Evolutionary conservation across 345 rosid genomes (phyloP).

Genomic region (Carallia pectinifolia): DNA sequence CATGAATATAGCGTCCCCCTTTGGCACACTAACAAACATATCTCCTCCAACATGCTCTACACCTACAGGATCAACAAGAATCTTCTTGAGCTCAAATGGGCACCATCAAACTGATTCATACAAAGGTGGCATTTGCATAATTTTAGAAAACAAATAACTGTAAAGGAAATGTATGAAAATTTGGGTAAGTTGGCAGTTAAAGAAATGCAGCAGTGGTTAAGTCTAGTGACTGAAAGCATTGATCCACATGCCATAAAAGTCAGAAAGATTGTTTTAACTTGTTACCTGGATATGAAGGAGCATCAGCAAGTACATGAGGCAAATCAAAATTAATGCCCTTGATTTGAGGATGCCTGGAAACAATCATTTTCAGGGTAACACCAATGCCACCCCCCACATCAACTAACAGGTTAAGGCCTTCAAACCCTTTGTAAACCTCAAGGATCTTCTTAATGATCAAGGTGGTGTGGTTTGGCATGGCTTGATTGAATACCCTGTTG

Average conservation of each 20-base stretch:
- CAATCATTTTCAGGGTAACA: conserved; percentile 25
- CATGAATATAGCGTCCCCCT: conserved; percentile 37
- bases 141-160: too few species aligned
- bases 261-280: too few species aligned
- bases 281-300: conserved; percentile 36
- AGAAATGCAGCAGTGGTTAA: too few species aligned
- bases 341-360: conserved; percentile 31
- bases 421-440: conserved; percentile 34
- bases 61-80: conserved; percentile 5
- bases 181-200: too few species aligned
- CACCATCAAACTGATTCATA: too few species aligned
- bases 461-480: conserved; percentile 29
- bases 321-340: conserved; percentile 40
- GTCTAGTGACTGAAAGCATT: too few species aligned
- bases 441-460: conserved; percentile 31
- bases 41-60: conserved; percentile 35
- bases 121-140: too few species aligned
- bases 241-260: too few species aligned
- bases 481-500: conserved; percentile 26
- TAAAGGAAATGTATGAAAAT: too few species aligned
- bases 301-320: conserved; percentile 32
- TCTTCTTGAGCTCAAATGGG: too few species aligned
- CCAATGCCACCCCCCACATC: conserved; percentile 45
- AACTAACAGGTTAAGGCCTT: conserved; percentile 24
- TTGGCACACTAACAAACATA: conserved; percentile 32